Percentiles rank a stretch among this genome's conserved stretches.
Evolutionary conservation across 2,329 filamentous ascomycete species (phyloP).

Genomic region (Amylocarpus encephaloides): DNA sequence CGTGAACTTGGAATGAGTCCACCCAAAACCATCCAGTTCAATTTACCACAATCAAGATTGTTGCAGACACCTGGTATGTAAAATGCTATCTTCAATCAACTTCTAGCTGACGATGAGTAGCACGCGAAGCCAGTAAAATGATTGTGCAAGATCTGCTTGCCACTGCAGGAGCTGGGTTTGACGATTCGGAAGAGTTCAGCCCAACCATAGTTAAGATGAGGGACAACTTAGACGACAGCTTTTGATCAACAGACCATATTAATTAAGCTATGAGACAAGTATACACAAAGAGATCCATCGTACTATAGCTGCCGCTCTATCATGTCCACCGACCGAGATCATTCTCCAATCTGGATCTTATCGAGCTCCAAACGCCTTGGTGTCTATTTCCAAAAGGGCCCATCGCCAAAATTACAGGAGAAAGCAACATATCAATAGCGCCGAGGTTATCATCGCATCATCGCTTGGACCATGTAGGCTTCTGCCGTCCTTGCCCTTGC

Average conservation of each 20-base stretch:
- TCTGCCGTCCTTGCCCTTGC: slow-evolving; percentile 22
- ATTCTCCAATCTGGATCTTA: no score
- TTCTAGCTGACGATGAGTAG: slow-evolving; percentile 35
- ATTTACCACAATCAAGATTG: slow-evolving; percentile 67
- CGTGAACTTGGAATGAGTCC: slow-evolving; percentile 68
- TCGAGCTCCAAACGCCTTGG: slow-evolving; percentile 1
- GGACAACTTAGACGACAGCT: slow-evolving; percentile 55
- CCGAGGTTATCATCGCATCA: slow-evolving; percentile 8
- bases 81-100: slow-evolving; percentile 25
- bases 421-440: slow-evolving; percentile 2
- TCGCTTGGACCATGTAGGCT: slow-evolving; percentile 21
- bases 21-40: slow-evolving; percentile 88
- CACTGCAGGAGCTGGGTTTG: slow-evolving; percentile 67
- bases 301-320: background rate
- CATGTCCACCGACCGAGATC: background rate
- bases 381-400: slow-evolving; percentile 6
- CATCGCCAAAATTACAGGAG: slow-evolving; percentile 4
- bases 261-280: background rate
- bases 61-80: slow-evolving; percentile 68
- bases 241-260: slow-evolving; percentile 35
- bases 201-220: slow-evolving; percentile 62
- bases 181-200: slow-evolving; percentile 44
- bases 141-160: slow-evolving; percentile 76
- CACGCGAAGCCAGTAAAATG: slow-evolving; percentile 70
- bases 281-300: background rate